Percentiles rank a stretch among this genome's conserved stretches.
These are phyloP conservation scores for Pseudogymnoascus sp. DNA, from an alignment of 2,329 filamentous ascomycete species.

Conservation along the genomic window DNA sequence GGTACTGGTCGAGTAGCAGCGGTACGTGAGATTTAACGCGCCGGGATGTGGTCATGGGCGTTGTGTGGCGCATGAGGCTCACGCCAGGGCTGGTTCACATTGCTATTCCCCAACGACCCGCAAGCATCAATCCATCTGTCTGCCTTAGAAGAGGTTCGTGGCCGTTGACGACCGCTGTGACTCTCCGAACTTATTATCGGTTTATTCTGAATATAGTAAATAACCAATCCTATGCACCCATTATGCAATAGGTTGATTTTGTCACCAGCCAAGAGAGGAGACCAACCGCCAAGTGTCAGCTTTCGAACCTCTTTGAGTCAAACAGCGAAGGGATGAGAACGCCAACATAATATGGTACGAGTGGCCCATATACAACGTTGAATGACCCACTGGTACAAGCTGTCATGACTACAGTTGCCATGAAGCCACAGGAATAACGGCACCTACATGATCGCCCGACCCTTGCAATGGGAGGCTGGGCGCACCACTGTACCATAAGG, in stretches of 20 bases:
- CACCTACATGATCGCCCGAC: not conserved
- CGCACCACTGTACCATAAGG: not conserved
- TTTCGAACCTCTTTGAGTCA: not conserved
- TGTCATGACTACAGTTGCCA: not conserved
- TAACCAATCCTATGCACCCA: not conserved
- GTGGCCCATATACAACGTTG: not conserved
- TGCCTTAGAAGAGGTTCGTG: not conserved
- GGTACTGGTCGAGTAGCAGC: not conserved
- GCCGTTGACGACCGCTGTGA: not conserved
- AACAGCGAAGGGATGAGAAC: not conserved
- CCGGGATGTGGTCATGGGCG: not conserved
- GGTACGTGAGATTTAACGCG: not conserved
- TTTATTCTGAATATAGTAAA: not conserved
- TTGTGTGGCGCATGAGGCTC: slow-evolving; percentile 4
- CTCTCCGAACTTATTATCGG: not conserved
- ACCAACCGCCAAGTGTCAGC: not conserved
- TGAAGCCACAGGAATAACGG: not conserved
- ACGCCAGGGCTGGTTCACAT: not conserved
- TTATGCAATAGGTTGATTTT: not conserved
- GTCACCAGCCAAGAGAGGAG: not conserved
- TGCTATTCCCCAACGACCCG: not conserved
- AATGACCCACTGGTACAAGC: not conserved
- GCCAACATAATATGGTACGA: not conserved
- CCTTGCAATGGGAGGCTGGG: not conserved
- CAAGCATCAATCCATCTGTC: not conserved